Base-by-base conservation (phyloP, 306 rosid genomes). In the Sicyos edulis region DNA sequence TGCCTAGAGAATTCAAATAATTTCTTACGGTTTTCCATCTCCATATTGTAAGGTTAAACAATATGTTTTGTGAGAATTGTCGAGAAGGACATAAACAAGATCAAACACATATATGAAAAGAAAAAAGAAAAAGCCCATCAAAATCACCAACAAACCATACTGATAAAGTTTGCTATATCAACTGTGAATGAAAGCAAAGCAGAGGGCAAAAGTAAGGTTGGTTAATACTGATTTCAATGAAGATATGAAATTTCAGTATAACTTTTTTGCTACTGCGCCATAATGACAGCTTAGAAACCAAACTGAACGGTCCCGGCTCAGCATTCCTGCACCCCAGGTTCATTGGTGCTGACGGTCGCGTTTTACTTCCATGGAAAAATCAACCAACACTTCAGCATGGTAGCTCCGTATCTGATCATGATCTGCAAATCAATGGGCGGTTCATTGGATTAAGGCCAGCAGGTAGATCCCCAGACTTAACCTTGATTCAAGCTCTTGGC, bases 311-410 rank as follows among this genome's bases (percentile, higher is more conserved):
- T 2, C 96, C 73, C 4, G 96, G 97, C 67, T 87, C 97, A 37
- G 96, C 96, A 57, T 91, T 96, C 73, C 76, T 82, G 77, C 96
- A 91, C 79, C 97, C 96, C 1, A 88, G 97, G 19, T 91, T 91
- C 73, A 85, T 89, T 13, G 96, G 96, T 53, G 90, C 88, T 63
- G 96, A 91, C 16, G 93, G 93, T 52, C 34, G 96, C 89, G 32
- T 91, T 91, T 83, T 89, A 91, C 82, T 91, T 91, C 83, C 97
- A 91, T 29, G 97, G 97, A 82, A 82, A 74, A 79, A 72, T 71
- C 24, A 80, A 91, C 6, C 83, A 91, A 83, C 83, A 87, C 62
- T 91, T 87, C 88, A 77, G 78, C 78, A 81, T 91, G 73, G 91
- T 91, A 26, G 4, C 37, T 32, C 37, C 4, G 5, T 32, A 22